Evolutionary conservation across 2,329 filamentous ascomycete genomes (phyloP), one percentile per base, ranked within the genome.

Genomic region (Colletotrichum orchidophilum): DNA sequence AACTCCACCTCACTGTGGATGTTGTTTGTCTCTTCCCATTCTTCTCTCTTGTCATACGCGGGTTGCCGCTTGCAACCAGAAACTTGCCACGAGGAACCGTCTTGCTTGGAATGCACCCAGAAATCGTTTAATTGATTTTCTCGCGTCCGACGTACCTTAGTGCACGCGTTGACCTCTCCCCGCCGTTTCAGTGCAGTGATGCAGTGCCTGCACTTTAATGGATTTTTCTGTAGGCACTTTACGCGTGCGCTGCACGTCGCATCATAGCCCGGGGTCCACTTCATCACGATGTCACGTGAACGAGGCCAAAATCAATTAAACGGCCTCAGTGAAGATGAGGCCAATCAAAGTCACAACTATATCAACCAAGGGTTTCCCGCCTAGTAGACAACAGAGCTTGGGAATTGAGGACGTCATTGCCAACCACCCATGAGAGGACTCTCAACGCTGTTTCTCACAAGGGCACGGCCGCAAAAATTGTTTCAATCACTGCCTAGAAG

Each of bases 211-310:
- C 29, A 24, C 33, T 63, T 71, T 63, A 63, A 71, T 71, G 65
- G 63, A 26, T 60, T 53, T 63, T 63, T 42, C 21, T 33, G 52
- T 33, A 29, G 55, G 31, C 39, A 70, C 64, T 71, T 71, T 63
- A 71, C 69, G 69, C 69, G 69, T 62, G 12, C 26, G 4, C 12
- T 57, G 24, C 12, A 42, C 18, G 24, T 13, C 24, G 21, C 27
- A 5, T 4, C 27, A 13, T 26, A n/a, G 63, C 24, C 55, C 50
- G 26, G 39, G 12, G 42, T 18, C 27, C 60, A 53, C 53, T 68
- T 24, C 53, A 63, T 71, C 69, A 71, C 69, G 69, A 26, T 59
- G n/a, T 71, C 69, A 71, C 69, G 59, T 71, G 69, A 54, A 5
- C 6, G 63, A 66, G 63, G 49, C 50, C 60, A 63, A 65, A 35